Base-by-base conservation (phyloP, 805 yeast species). In the Candida alai region DNA sequence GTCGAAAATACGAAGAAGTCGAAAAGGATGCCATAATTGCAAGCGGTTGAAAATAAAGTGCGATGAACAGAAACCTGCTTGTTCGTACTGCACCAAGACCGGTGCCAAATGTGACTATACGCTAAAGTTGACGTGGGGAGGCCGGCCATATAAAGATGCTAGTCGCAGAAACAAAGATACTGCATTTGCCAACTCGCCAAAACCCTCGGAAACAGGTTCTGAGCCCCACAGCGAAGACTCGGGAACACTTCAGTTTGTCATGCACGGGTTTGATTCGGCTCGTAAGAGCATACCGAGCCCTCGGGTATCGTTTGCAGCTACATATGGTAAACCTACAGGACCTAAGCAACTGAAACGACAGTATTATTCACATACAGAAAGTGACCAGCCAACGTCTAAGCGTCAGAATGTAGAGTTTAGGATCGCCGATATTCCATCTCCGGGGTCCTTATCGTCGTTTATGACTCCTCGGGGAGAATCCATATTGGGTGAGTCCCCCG, bases 61-160 rank as follows among this genome's bases (percentile, higher is more conserved):
- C 49, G 81, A 79, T 45, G 90, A 83, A 51, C 41, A 34, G 13
- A 79, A 78, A 48, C 93, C 93, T 0, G 40, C 48, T 0, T 84
- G 94, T 47, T 46, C 69, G 1, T 65, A 71, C 37, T 84, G 94
- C 50, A 25, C 48, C 1, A 76, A 72, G 40, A 54, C 68, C 2
- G 54, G 58, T 1, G 36, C 47, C 7, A 53, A 56, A 11, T 83
- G 93, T 55, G 88, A 81, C 48, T 84, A 83, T 44, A 62, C 79
- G 4, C 46, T 83, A 7, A 73, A 69, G 40, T 59, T 83, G 20
- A 71, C 76, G 0, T 84, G 90, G 90, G 88, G 86, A 13, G 89
- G 89, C 0, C 56, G 88, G 31, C 85, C 85, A 0, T 73, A 65
- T 29, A 54, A 74, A 41, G 60, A 60, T 28, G 52, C 62, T 49